Evolutionary conservation across 768 basidiomycete species (phyloP).

Genomic region (Melanogaster broomeanus): DNA sequence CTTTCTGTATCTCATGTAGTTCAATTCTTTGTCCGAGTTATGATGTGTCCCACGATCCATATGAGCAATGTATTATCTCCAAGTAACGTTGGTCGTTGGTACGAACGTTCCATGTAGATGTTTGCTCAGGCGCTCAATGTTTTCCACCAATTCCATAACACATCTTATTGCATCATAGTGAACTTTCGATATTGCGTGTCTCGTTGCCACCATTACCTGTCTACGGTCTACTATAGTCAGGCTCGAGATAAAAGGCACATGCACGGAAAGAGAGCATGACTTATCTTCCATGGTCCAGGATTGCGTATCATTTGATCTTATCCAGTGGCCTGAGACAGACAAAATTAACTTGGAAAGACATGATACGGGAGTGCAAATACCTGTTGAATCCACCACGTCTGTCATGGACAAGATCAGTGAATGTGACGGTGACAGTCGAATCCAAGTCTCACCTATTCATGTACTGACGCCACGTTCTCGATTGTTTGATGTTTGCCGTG

Average conservation of each 20-base stretch:
- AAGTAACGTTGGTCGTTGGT: constrained; percentile 24
- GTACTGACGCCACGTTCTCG: constrained; percentile 94
- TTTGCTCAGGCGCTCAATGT: constrained; percentile 5
- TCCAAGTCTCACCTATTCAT: constrained; percentile 80
- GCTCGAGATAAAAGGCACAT: constrained; percentile 11
- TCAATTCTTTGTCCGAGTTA: constrained; percentile 15
- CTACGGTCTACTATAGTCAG: neutral
- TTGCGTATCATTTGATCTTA: constrained; percentile 74
- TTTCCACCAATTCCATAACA: constrained; percentile 1
- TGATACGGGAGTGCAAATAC: constrained; percentile 30
- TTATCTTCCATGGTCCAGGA: constrained; percentile 11
- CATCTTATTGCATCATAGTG: neutral
- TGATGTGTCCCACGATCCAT: constrained; percentile 15
- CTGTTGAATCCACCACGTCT: constrained; percentile 88
- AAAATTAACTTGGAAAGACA: constrained; percentile 15
- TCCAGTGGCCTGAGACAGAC: constrained; percentile 71
- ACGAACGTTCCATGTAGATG: constrained; percentile 25
- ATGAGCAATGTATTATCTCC: constrained; percentile 28
- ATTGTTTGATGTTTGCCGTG: constrained; percentile 67
- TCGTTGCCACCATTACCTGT: neutral
- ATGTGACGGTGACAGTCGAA: neutral
- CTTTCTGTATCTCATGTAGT: constrained; percentile 20
- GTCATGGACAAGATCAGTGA: constrained; percentile 14
- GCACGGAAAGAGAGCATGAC: constrained; percentile 11
- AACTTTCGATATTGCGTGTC: neutral